Conservation (phyloP, 2,329 filamentous ascomycete species). For the Chlorencoelia australis region DNA sequence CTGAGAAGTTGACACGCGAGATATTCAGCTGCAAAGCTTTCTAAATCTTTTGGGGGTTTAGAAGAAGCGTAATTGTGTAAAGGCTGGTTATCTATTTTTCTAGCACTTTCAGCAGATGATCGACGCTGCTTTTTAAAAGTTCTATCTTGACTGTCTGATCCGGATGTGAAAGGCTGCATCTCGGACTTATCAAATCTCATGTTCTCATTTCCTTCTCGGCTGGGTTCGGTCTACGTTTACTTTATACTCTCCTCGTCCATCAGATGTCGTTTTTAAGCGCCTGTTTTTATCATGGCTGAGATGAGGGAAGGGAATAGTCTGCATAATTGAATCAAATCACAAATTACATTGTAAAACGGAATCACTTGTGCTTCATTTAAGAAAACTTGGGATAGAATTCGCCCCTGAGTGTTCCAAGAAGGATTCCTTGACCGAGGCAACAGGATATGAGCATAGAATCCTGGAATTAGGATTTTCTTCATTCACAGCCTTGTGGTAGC, state of each 20-base stretch:
- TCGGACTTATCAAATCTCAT: constrained; percentile 15
- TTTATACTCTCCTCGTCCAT: constrained; percentile 3
- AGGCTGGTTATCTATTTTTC: constrained; percentile 17
- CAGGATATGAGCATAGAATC: no score
- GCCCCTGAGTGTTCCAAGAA: no score
- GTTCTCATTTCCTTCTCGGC: constrained; percentile 12
- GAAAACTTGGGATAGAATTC: no score
- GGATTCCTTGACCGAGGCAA: no score
- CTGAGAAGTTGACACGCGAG: constrained; percentile 14
- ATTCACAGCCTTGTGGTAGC: no score
- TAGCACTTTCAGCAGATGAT: constrained; percentile 9
- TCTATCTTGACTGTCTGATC: constrained; percentile 14
- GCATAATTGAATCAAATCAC: constrained; percentile 16
- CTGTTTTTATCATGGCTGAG: constrained; percentile 6
- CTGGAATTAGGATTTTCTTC: no score
- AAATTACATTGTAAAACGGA: no score
- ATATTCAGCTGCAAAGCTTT: constrained; percentile 23
- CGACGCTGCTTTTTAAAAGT: constrained; percentile 12
- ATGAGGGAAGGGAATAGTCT: constrained; percentile 12
- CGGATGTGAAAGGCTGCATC: constrained; percentile 12
- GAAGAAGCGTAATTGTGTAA: constrained; percentile 10
- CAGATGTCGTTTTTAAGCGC: constrained; percentile 12
- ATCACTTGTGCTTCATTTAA: no score
- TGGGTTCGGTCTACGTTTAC: constrained; percentile 6
- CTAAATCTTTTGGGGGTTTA: constrained; percentile 14